Conservation (phyloP, 331 rosid genomes). For the Quercus lobata region DNA sequence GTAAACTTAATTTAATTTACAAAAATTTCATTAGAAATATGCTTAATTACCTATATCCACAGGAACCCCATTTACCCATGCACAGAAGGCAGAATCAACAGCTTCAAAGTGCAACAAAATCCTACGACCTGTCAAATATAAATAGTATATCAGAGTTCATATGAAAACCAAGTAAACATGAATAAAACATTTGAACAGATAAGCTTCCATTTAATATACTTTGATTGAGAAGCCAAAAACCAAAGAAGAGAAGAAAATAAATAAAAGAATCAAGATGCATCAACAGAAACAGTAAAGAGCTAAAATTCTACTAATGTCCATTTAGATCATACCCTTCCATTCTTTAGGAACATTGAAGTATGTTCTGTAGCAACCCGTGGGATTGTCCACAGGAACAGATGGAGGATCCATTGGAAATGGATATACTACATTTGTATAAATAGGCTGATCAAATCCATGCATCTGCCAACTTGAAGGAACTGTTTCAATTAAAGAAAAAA, state of each 20-base stretch:
- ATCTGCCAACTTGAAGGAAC: constrained; percentile 99
- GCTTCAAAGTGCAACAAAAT: constrained; percentile 92
- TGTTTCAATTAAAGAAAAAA: constrained; percentile 40
- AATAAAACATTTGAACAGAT: neutral
- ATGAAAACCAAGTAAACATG: neutral
- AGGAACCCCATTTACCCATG: constrained; percentile 84
- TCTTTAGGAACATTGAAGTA: constrained; percentile 69
- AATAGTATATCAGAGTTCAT: constrained; percentile 7
- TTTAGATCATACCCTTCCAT: constrained; percentile 70
- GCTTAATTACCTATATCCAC: constrained; percentile 80
- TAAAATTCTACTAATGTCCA: neutral
- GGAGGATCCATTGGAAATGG: constrained; percentile 95
- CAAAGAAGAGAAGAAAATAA: neutral
- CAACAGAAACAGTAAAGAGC: neutral
- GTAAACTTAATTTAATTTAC: neutral
- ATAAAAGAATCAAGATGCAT: neutral
- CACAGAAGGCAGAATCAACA: constrained; percentile 94
- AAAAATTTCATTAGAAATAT: neutral
- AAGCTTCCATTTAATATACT: neutral
- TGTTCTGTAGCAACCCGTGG: constrained; percentile 91
- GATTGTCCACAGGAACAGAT: constrained; percentile 59
- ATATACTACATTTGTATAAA: constrained; percentile 68
- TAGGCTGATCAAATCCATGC: constrained; percentile 89
- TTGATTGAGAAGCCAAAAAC: constrained; percentile 1
- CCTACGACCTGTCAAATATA: constrained; percentile 69